Evolutionary conservation across 2,329 filamentous ascomycete species (phyloP), one percentile per base, ranked within the genome.

Genomic region (Metarhizium sp.): DNA sequence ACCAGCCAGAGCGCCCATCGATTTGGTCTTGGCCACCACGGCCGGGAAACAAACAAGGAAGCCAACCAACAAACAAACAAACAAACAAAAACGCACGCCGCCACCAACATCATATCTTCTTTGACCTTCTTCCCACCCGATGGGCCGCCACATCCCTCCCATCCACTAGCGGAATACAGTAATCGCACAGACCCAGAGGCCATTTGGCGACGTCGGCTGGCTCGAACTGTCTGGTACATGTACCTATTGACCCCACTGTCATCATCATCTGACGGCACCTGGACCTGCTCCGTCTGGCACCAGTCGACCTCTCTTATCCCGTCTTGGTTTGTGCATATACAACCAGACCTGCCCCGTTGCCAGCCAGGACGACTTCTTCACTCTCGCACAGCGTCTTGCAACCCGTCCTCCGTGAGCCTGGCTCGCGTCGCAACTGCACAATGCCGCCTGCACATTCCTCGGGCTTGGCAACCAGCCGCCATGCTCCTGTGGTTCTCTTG

Each of bases 401-500:
- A 18, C 32, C 49, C 51, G 16, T 52, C 45, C 47, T 16, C 32
- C 53, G 42, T 30, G 48, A 25, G 51, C 42, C 51, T 34, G 55
- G 50, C 18, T 45, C 36, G n/a, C 43, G 46, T 55, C 48, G 29
- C 45, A 29, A 42, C 47, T 11, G 29, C 52, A 63, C 59, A 57
- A 71, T 71, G 69, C 61, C 66, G 55, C 61, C 68, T 52, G 61
- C 66, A 45, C 63, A 66, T 51, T 40, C 57, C 74, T 75, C 43
- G 67, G 69, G 45, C 66, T 67, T 59, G 67, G 64, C 58, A 55
- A 60, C 60, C 55, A 62, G 60, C 58, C 67, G 61, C 54, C 58
- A 63, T 55, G 59, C 65, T 53, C 60, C 69, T 61, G 69, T 71
- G 62, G 58, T 67, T 61, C 60, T 69, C 59, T 57, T 90, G 61